Conservation (phyloP, 331 rosid genomes). For the Stylosanthes scabra region DNA sequence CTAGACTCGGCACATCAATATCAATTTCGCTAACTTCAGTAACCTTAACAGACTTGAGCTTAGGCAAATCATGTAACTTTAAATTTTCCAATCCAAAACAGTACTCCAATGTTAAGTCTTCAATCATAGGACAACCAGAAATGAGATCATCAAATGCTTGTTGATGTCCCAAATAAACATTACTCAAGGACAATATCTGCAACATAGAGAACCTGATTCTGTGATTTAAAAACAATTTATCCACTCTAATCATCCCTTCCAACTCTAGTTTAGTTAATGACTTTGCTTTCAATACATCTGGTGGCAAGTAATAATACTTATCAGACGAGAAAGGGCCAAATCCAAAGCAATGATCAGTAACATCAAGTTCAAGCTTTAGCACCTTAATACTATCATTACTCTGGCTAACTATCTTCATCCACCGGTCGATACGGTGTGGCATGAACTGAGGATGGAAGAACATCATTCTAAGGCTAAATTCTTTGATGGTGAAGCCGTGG, state of each 20-base stretch:
- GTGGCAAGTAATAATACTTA: too few species aligned
- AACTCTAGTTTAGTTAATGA: neutral
- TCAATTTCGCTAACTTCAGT: too few species aligned
- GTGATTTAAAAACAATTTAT: neutral
- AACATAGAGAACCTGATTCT: too few species aligned
- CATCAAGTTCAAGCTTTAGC: neutral
- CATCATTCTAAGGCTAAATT: neutral
- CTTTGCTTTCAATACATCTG: neutral
- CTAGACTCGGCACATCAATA: too few species aligned
- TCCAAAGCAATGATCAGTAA: too few species aligned
- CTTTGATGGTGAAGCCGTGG: neutral
- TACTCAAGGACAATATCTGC: too few species aligned
- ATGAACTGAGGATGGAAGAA: neutral
- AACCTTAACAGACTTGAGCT: neutral
- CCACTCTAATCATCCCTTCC: neutral
- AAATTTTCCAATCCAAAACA: too few species aligned
- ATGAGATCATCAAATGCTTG: too few species aligned
- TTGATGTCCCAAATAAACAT: too few species aligned
- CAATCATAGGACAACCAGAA: constrained; percentile 9
- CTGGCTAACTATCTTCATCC: neutral
- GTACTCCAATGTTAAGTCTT: too few species aligned
- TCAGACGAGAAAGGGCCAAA: too few species aligned
- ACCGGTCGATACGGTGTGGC: neutral
- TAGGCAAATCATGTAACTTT: neutral
- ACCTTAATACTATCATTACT: neutral